Evolutionary conservation across 768 basidiomycete genomes (phyloP).

Genomic region (Leucosporidium creatinivorum): DNA sequence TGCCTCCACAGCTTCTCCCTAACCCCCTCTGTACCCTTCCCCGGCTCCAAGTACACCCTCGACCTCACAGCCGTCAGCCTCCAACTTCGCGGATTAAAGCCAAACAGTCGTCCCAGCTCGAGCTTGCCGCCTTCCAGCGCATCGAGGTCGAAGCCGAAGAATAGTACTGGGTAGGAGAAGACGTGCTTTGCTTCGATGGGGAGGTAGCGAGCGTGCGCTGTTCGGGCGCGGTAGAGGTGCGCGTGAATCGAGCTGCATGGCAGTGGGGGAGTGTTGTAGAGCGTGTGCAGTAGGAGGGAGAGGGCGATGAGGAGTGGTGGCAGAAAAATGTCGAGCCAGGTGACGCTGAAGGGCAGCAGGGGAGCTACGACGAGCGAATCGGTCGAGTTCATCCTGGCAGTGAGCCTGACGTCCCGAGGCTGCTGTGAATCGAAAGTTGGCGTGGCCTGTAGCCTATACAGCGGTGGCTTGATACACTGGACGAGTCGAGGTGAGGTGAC

Average conservation of each 20-base stretch:
- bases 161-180: slow-evolving; percentile 58
- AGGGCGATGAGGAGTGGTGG: slow-evolving; percentile 10
- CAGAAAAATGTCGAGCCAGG: slow-evolving; percentile 16
- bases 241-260: slow-evolving; percentile 28
- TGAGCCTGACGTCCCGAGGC: no score
- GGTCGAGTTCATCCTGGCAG: no score
- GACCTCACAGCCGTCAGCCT: slow-evolving; percentile 50
- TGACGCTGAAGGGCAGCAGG: background rate
- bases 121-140: slow-evolving; percentile 50
- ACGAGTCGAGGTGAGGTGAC: no score
- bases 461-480: no score
- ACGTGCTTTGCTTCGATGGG: slow-evolving; percentile 50
- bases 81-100: slow-evolving; percentile 49
- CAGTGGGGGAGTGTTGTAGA: slow-evolving; percentile 5
- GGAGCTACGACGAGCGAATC: no score
- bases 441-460: no score
- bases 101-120: slow-evolving; percentile 52
- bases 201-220: slow-evolving; percentile 52
- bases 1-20: slow-evolving; percentile 10
- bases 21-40: slow-evolving; percentile 12
- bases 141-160: slow-evolving; percentile 53
- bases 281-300: slow-evolving; percentile 12
- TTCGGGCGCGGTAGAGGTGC: slow-evolving; percentile 52
- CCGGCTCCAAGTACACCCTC: slow-evolving; percentile 46
- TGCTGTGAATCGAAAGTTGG: no score